Evolutionary conservation across 306 rosid genomes (phyloP), one percentile per base, ranked within the genome.

Genomic region (Castanopsis chinensis): DNA sequence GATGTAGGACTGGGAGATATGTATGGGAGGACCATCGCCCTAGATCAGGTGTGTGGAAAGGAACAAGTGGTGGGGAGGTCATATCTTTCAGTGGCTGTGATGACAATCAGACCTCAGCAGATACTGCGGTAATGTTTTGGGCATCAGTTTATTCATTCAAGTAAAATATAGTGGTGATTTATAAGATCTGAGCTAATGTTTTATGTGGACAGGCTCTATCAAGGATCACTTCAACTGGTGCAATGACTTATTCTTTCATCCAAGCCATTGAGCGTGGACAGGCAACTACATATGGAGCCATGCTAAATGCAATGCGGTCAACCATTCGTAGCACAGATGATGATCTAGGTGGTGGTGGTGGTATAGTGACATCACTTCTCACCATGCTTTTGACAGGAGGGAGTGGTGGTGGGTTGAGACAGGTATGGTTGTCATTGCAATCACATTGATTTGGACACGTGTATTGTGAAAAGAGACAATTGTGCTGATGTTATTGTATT

Each of bases 11-110:
- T 23, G 91, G 91, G 69, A 73, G 58, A 6, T 88, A 83, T 43
- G 3, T 0, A 18, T 85, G 91, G 91, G 89, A 88, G 84, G 91
- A 88, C 37, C 91, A 88, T 76, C 82, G 89, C 53, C 89, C 87
- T 56, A 55, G 83, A 52, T 57, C 89, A 54, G 87, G 84, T 28
- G 59, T 78, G 33, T 88, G 83, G 83, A 88, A 88, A 59, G 91
- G 91, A 69, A 85, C 91, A 30, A 83, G 33, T 18, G 89, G 91
- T 17, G 87, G 91, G 41, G 86, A 83, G 76, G 91, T 58, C 68
- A 73, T 85, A 72, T 88, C 89, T 57, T 88, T 88, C 56, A 88
- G 91, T 76, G 86, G 87, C 28, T 88, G 91, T 64, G 89, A 83
- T 28, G 91, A 88, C 78, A 8, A 85, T 70, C 91, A 88, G 82